These are phyloP conservation scores for Exophiala dermatitidis DNA, from an alignment of 2,329 filamentous ascomycete species.

Conservation along the genomic window DNA sequence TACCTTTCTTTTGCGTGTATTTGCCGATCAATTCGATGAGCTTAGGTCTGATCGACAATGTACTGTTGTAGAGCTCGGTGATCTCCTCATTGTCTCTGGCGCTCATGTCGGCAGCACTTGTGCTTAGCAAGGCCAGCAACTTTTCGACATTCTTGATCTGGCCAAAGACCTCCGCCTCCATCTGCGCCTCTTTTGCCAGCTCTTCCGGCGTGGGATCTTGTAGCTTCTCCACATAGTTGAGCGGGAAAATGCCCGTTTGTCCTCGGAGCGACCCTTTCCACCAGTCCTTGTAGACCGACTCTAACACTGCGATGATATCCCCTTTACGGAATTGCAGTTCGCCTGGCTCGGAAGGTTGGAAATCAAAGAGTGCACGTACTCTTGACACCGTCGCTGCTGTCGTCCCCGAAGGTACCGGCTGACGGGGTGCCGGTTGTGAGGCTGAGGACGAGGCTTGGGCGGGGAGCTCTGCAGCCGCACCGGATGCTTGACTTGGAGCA, in stretches of 20 bases:
- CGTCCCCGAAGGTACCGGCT: constrained; percentile 67
- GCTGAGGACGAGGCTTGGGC: constrained; percentile 32
- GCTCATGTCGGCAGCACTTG: constrained; percentile 68
- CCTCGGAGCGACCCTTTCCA: constrained; percentile 94
- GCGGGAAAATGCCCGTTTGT: constrained; percentile 92
- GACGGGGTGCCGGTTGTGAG: constrained; percentile 40
- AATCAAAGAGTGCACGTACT: constrained; percentile 89
- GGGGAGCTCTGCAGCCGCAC: constrained; percentile 34
- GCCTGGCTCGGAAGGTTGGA: constrained; percentile 84
- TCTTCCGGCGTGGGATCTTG: constrained; percentile 91
- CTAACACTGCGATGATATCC: constrained; percentile 92
- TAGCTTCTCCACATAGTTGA: constrained; percentile 98
- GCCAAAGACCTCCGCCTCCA: constrained; percentile 75
- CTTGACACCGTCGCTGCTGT: constrained; percentile 94
- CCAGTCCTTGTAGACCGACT: constrained; percentile 99
- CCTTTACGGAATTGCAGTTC: constrained; percentile 95
- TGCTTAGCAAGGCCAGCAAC: constrained; percentile 81
- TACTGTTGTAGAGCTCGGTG: constrained; percentile 82
- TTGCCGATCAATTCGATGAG: constrained; percentile 97
- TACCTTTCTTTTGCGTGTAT: constrained; percentile 98
- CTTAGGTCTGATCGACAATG: constrained; percentile 88
- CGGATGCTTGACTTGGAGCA: constrained; percentile 34
- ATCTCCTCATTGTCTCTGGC: constrained; percentile 97
- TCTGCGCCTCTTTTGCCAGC: constrained; percentile 88
- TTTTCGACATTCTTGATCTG: constrained; percentile 74